These are phyloP conservation scores for Plasmodium falciparum DNA, from an alignment of 169 alveolate species.

Conservation along the genomic window DNA sequence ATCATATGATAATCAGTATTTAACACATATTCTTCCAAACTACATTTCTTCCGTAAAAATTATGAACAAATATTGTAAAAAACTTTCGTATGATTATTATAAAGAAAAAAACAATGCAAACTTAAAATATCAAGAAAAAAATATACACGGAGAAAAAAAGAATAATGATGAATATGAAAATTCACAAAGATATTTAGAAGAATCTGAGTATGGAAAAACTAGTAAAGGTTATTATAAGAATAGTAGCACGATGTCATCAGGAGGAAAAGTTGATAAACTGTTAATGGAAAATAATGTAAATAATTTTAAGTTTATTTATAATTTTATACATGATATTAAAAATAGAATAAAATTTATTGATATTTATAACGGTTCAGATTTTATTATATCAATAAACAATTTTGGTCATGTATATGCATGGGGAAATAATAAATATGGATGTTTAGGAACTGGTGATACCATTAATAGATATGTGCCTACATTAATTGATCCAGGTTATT, in stretches of 20 bases:
- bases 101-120: constrained; percentile 23
- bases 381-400: constrained; percentile 66
- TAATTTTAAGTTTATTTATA: constrained; percentile 54
- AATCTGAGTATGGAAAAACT: constrained; percentile 2
- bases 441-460: constrained; percentile 72
- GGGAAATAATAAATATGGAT: constrained; percentile 74
- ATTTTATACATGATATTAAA: constrained; percentile 68
- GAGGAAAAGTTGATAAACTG: constrained; percentile 37
- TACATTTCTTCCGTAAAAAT: constrained; percentile 33
- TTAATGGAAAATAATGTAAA: constrained; percentile 47
- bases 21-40: constrained; percentile 56
- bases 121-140: constrained; percentile 20
- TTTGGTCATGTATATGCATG: constrained; percentile 74
- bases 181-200: constrained; percentile 22
- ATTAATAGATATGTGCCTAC: constrained; percentile 67
- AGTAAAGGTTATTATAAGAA: constrained; percentile 41
- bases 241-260: constrained; percentile 14
- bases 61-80: constrained; percentile 35
- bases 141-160: constrained; percentile 10
- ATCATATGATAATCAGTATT: constrained; percentile 70
- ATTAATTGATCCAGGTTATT: constrained; percentile 71
- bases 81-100: constrained; percentile 33
- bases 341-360: constrained; percentile 64
- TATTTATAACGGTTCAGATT: constrained; percentile 66
- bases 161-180: constrained; percentile 38